Evolutionary conservation across 2,329 filamentous ascomycete genomes (phyloP).

Genomic region (Talaromyces verruculosus): DNA sequence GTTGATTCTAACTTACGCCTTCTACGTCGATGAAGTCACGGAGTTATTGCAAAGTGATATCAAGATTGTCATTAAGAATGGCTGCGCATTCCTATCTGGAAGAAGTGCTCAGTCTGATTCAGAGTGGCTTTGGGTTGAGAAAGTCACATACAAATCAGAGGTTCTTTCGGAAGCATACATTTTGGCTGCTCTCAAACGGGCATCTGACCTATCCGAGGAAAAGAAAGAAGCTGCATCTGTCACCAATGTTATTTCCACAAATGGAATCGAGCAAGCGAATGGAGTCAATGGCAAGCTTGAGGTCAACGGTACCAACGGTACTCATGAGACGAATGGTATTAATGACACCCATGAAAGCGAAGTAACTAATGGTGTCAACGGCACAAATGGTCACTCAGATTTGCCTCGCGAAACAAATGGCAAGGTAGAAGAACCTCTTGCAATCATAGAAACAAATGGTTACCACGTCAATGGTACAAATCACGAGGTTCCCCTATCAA

Average conservation of each 20-base stretch:
- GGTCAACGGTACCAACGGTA: background rate
- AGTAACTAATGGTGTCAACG: background rate
- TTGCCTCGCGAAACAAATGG: background rate
- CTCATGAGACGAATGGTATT: background rate
- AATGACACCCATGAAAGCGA: background rate
- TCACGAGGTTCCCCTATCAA: background rate
- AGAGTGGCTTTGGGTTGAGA: slow-evolving; percentile 28
- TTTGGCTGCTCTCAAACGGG: slow-evolving; percentile 29
- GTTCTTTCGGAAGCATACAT: slow-evolving; percentile 29
- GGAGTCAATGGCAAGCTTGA: background rate
- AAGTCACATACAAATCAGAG: slow-evolving; percentile 27
- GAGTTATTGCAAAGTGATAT: background rate
- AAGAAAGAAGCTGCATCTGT: background rate
- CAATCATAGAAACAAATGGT: background rate
- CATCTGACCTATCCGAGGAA: background rate
- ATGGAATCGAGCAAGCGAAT: background rate
- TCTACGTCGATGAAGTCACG: background rate
- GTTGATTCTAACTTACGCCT: slow-evolving; percentile 22
- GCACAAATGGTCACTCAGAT: background rate
- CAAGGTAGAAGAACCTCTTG: background rate
- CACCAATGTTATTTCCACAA: background rate
- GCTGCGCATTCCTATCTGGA: background rate
- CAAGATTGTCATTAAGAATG: background rate
- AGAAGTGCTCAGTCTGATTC: slow-evolving; percentile 11
- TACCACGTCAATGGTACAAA: background rate